These are phyloP conservation scores for Pyrenula aspistea DNA, from an alignment of 495 filamentous ascomycete species.

Conservation along the genomic window DNA sequence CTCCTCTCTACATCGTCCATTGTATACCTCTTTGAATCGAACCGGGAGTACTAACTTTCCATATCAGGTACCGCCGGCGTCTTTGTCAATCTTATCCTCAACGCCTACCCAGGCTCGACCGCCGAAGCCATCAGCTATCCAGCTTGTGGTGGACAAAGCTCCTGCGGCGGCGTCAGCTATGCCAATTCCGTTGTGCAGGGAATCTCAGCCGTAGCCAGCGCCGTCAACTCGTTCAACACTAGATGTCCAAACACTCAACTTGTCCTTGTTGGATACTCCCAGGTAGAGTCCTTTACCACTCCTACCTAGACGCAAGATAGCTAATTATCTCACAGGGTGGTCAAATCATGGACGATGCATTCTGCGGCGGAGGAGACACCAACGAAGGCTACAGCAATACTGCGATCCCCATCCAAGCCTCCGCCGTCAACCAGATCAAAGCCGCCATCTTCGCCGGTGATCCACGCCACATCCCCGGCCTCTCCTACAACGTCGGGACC, in stretches of 20 bases:
- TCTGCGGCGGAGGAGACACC: constrained; percentile 47
- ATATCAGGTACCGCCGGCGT: constrained; percentile 14
- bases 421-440: constrained; percentile 38
- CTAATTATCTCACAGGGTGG: constrained; percentile 30
- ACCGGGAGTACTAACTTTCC: neutral
- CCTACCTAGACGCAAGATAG: neutral
- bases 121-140: constrained; percentile 45
- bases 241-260: constrained; percentile 45
- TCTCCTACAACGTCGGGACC: constrained; percentile 50
- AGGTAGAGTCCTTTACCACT: constrained; percentile 20
- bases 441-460: constrained; percentile 54
- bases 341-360: constrained; percentile 51
- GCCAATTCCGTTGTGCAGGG: constrained; percentile 38
- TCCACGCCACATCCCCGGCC: constrained; percentile 37
- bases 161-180: constrained; percentile 39
- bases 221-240: constrained; percentile 40
- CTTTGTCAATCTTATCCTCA: constrained; percentile 36
- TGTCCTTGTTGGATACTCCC: constrained; percentile 50
- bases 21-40: neutral
- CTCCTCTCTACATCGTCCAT: neutral
- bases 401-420: constrained; percentile 30
- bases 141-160: constrained; percentile 43
- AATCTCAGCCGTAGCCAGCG: constrained; percentile 37
- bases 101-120: constrained; percentile 35
- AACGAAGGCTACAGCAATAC: constrained; percentile 36